phyloP scores from a whole-genome alignment of 2,329 filamentous ascomycete species.

The Dissoconium aciculare region DNA sequence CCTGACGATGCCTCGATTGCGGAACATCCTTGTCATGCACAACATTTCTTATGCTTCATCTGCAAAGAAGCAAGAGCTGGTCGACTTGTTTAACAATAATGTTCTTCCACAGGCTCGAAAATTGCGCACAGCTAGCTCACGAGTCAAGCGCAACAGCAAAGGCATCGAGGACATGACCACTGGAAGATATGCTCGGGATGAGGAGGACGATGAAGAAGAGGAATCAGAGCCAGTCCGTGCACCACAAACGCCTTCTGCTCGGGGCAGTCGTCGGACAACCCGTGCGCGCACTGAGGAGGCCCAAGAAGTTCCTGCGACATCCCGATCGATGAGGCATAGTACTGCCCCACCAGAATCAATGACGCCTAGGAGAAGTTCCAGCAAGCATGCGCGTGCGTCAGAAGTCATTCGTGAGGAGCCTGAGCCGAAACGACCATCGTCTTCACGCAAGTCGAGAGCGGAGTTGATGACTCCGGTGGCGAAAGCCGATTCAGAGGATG shows the following conservation, averaged over 20 bases:
- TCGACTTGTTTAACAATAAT: slow-evolving; percentile 68
- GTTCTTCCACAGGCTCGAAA: slow-evolving; percentile 65
- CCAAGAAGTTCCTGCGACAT: slow-evolving; percentile 18
- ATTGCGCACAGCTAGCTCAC: slow-evolving; percentile 58
- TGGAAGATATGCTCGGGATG: slow-evolving; percentile 42
- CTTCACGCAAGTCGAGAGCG: slow-evolving; percentile 13
- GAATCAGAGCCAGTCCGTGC: slow-evolving; percentile 27
- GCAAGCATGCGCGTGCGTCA: slow-evolving; percentile 29
- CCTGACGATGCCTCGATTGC: slow-evolving; percentile 74
- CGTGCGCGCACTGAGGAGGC: slow-evolving; percentile 27
- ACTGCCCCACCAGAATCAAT: slow-evolving; percentile 21
- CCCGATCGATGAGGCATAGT: slow-evolving; percentile 18
- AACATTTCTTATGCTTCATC: slow-evolving; percentile 72
- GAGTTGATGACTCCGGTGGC: slow-evolving; percentile 9
- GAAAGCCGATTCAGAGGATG: slow-evolving; percentile 26
- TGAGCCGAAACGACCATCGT: slow-evolving; percentile 24
- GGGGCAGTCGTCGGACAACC: slow-evolving; percentile 19
- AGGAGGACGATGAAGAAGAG: slow-evolving; percentile 33
- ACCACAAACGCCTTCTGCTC: slow-evolving; percentile 10
- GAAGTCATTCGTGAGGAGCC: slow-evolving; percentile 34
- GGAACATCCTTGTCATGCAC: slow-evolving; percentile 82
- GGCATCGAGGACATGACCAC: slow-evolving; percentile 59
- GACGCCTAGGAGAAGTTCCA: slow-evolving; percentile 23
- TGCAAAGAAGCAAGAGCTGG: slow-evolving; percentile 79
- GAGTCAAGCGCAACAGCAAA: slow-evolving; percentile 70